Base-by-base conservation (phyloP, 208 protist genomes). In the Leptomonas seymouri region DNA sequence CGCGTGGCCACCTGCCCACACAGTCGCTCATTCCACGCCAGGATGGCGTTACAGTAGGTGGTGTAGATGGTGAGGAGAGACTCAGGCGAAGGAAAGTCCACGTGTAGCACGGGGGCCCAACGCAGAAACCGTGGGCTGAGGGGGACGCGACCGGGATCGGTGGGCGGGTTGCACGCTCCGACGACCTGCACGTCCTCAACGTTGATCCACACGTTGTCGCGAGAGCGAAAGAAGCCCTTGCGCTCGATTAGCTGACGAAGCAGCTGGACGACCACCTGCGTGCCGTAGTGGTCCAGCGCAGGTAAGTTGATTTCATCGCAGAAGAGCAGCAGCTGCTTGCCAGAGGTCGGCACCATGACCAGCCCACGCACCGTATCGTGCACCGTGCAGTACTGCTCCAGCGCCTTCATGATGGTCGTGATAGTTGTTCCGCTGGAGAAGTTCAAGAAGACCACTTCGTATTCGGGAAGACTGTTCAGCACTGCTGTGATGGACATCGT, bases 231-330 rank as follows among this genome's bases (percentile, higher is more conserved):
- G 75, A 98, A 99, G 39, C 98, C 98, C 31, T 92, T 93, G n/a
- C 97, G 92, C 80, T 99, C 98, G 27, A 99, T 93, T 21, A 99
- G 71, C 87, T 99, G 98, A 1, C 99, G 90, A 30, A 99, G 77
- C 25, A 99, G 96, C 54, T 99, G 92, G 45, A 99, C 93, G 18
- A 99, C 98, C 16, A 93, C 78, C 84, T 99, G 98, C 45, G 99
- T 99, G 49, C 98, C 99, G 82, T 99, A 99, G 55, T 85, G 86
- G 79, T 99, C 98, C 8, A 90, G 57, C 11, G 87, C 86, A 2
- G 99, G 99, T 49, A 99, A 86, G 76, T 99, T 99, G 78, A 99
- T 97, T 81, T 99, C 99, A 84, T 99, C 99, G 85, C 98, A 99
- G 76, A 99, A 99, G 23, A 99, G 78, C 0, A 99, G 89, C 18